Evolutionary conservation across 352 stramenopile genomes (phyloP), one percentile per base, ranked within the genome.

Genomic region (Phytophthora tentaculata): DNA sequence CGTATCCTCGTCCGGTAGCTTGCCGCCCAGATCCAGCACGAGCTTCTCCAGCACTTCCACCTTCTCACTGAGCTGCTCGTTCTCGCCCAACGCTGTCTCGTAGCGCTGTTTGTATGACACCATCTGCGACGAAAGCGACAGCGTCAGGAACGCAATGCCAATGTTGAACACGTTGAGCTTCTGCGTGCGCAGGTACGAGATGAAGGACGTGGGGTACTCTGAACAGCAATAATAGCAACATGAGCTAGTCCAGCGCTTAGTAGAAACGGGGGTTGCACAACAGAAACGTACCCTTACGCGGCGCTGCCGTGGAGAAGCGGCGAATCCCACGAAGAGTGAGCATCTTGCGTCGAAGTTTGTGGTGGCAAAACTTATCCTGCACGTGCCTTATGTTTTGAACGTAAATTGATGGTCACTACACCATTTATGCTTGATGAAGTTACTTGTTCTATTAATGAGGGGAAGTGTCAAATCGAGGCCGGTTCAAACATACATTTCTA

Each of bases 151-250:
- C 6, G 86, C 85, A 13, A 95, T 68, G 41, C 88, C 86, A 51
- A 95, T 90, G 76, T 94, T 94, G 67, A 94, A 95, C 67, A 91
- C 80, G 53, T 93, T 95, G 50, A 94, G 74, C 66, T 92, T 92
- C 68, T 95, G 83, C 20, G 75, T 92, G 65, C 76, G 76, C 55
- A 94, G 57, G 63, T 95, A 84, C 44, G 82, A 88, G 52, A 94
- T 60, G 70, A 95, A 95, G 48, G 85, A 94, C 62, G 74, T 91
- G 29, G 88, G 88, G 74, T 95, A 95, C 59, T 88, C 84, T 90
- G 50, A 9, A 5, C 24, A 52, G 13, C 19, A 50, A n/a, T 20
- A 51, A 12, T 22, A 45, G 8, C 13, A 47, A 24, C n/a, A 17
- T 10, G 55, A 17, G 14, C 56, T 53, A 62, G 20, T 13, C 17